These are phyloP conservation scores for Epichloe sp. DNA, from an alignment of 2,329 filamentous ascomycete genomes.

Conservation along the genomic window DNA sequence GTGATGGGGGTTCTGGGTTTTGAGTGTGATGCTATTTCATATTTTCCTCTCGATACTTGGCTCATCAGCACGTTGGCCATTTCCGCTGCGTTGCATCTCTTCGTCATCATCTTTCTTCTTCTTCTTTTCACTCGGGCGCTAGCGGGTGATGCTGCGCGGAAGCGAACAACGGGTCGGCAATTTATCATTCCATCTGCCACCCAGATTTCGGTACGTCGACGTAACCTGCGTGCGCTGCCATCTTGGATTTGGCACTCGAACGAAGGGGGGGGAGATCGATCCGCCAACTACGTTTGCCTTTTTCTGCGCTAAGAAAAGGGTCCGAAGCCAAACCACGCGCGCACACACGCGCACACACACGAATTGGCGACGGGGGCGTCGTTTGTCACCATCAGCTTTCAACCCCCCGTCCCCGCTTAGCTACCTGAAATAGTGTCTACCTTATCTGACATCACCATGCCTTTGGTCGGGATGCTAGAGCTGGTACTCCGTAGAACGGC, in stretches of 20 bases:
- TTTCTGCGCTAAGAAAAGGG: too few relatives aligned
- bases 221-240: not conserved
- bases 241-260: not conserved
- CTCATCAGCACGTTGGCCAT: not conserved
- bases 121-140: not conserved
- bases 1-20: too few relatives aligned
- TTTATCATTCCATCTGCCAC: not conserved
- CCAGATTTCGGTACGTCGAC: not conserved
- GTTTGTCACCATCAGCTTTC: too few relatives aligned
- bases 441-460: slow-evolving; percentile 23
- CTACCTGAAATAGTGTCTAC: not conserved
- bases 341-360: too few relatives aligned
- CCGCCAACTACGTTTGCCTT: too few relatives aligned
- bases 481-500: slow-evolving; percentile 66
- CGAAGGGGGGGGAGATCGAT: too few relatives aligned
- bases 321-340: too few relatives aligned
- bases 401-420: too few relatives aligned
- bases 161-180: not conserved
- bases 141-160: not conserved
- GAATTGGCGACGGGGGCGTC: too few relatives aligned
- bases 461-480: slow-evolving; percentile 41
- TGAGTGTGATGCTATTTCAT: too few relatives aligned
- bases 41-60: too few relatives aligned
- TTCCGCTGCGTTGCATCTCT: not conserved
- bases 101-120: not conserved